Evolutionary conservation across 306 rosid genomes (phyloP).

Genomic region (Erythrophleum fordii): DNA sequence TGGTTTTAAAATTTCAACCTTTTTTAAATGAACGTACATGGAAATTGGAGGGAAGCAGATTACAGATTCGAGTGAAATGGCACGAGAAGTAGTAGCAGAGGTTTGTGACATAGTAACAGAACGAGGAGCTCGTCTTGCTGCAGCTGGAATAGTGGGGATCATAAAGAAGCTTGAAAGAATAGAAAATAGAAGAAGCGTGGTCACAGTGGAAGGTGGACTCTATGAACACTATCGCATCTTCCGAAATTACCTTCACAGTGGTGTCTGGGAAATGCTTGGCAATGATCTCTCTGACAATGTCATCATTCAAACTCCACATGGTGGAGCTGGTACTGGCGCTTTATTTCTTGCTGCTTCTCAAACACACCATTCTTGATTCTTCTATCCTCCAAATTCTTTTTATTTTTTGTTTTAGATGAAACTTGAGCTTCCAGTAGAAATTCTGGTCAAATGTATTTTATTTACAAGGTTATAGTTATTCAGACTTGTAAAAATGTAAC

Average conservation of each 20-base stretch:
- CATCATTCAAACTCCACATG: constrained; percentile 66
- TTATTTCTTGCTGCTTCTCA: constrained; percentile 70
- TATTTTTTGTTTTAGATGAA: too few species aligned
- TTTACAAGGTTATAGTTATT: background rate
- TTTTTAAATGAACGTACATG: background rate
- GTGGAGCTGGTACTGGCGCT: constrained; percentile 74
- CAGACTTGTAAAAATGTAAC: background rate
- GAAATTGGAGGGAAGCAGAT: constrained; percentile 44
- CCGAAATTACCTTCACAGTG: constrained; percentile 70
- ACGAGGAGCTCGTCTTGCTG: constrained; percentile 66
- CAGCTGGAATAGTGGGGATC: constrained; percentile 76
- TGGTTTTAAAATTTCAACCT: background rate
- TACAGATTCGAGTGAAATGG: constrained; percentile 41
- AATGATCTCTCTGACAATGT: constrained; percentile 66
- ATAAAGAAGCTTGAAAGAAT: constrained; percentile 66
- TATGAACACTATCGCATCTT: constrained; percentile 71
- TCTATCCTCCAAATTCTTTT: background rate
- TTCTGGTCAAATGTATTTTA: background rate
- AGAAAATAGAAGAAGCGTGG: constrained; percentile 57
- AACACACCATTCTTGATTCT: constrained; percentile 34
- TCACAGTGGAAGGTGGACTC: constrained; percentile 71
- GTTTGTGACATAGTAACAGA: constrained; percentile 77
- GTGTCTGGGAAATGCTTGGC: constrained; percentile 86
- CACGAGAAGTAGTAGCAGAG: constrained; percentile 67
- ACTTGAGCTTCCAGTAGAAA: too few species aligned